phyloP scores from a whole-genome alignment of 129 eudicot genomes.

The Ambrosia artemisiifolia region DNA sequence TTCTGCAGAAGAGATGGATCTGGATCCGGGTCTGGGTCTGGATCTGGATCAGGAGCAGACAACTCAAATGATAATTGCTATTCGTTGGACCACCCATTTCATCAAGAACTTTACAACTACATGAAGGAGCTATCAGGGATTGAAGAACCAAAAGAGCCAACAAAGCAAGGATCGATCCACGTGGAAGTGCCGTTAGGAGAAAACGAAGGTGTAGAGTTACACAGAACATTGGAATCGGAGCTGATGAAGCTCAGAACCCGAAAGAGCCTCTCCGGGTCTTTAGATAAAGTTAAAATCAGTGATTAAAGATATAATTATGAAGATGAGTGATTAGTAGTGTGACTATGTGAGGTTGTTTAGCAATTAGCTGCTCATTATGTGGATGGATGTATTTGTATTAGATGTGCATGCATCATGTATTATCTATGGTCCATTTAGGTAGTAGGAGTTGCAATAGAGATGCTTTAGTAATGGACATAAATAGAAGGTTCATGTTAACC shows the following conservation, averaged over 20 bases:
- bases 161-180: conserved; percentile 65
- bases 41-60: conserved; percentile 28
- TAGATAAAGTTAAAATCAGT: conserved; percentile 36
- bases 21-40: conserved; percentile 35
- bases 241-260: conserved; percentile 47
- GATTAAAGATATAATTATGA: conserved; percentile 16
- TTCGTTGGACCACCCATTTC: conserved; percentile 63
- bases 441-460: conserved; percentile 27
- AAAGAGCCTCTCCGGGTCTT: conserved; percentile 36
- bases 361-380: conserved; percentile 3
- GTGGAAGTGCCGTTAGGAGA: conserved; percentile 46
- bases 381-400: conserved; percentile 10
- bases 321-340: conserved; percentile 1
- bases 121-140: conserved; percentile 46
- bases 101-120: conserved; percentile 63
- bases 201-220: conserved; percentile 30
- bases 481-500: background rate
- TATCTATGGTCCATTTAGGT: conserved; percentile 20
- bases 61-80: conserved; percentile 35
- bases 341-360: conserved; percentile 13
- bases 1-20: conserved; percentile 59
- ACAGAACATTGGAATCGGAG: conserved; percentile 51
- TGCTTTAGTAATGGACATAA: conserved; percentile 21
- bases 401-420: conserved; percentile 12
- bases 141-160: conserved; percentile 31